A percentile compares a stretch with the other conserved stretches of the same genome.
phyloP scores from a whole-genome alignment of 2,329 filamentous ascomycete species.

The Trichoderma gracile region DNA sequence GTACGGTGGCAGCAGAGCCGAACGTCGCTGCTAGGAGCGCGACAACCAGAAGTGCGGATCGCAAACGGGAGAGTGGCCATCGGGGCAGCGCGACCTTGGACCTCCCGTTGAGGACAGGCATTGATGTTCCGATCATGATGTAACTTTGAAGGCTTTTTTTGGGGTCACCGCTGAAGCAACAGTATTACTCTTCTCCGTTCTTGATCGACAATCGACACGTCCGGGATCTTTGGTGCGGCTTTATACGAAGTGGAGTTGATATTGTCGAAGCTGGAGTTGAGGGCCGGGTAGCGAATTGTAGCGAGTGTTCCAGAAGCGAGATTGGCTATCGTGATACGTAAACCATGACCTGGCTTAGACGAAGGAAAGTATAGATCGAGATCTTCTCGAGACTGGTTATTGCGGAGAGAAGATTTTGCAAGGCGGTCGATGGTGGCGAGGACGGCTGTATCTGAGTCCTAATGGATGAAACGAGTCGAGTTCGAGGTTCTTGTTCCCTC shows the following conservation, averaged over 20 bases:
- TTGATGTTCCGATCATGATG: background rate
- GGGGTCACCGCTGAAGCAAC: background rate
- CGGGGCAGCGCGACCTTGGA: background rate
- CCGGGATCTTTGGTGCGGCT: background rate
- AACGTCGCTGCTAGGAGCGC: constrained; percentile 19
- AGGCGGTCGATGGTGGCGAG: background rate
- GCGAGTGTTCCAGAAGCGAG: background rate
- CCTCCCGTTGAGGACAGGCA: background rate
- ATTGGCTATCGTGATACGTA: constrained; percentile 9
- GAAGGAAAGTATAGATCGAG: constrained; percentile 1
- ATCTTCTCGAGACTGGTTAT: background rate
- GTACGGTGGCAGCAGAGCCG: constrained; percentile 17
- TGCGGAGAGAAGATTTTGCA: background rate
- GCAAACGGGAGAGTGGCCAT: background rate
- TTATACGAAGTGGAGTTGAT: background rate
- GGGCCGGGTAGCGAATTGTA: background rate
- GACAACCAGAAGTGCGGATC: constrained; percentile 18
- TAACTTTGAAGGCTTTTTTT: background rate
- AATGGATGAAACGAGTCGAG: background rate
- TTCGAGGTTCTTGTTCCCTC: background rate
- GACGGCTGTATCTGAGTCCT: background rate
- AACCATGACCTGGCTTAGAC: constrained; percentile 2
- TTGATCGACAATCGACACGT: background rate
- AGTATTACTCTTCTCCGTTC: background rate
- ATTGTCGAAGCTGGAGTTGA: background rate